Evolutionary conservation across 495 filamentous ascomycete species (phyloP), one percentile per base, ranked within the genome.

Genomic region (Pyrenula massariospora): DNA sequence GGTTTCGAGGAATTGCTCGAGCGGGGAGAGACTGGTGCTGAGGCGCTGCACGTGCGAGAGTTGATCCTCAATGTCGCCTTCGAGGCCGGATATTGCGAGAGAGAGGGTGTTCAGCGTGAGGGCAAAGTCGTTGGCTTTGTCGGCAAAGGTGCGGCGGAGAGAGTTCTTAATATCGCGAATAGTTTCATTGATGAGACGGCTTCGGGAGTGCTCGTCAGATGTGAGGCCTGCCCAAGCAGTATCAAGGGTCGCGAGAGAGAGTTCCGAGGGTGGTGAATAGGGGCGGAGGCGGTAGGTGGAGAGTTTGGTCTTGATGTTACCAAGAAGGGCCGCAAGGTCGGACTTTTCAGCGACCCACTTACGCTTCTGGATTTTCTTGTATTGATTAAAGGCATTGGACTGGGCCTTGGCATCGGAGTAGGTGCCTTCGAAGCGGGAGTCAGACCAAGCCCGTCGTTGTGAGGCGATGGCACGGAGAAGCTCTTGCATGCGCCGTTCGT

Each of bases 231-330:
- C 76, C 93, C 93, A 98, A 59, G 92, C 88, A 42, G 71, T 67
- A 56, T 97, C 93, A 58, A 91, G 78, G 10, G 83, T 81, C 52
- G 94, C 91, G 52, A 91, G 67, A 52, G 81, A 84, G 31, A 96
- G 70, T 57, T 93, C 85, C 53, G 77, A 70, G 10, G 94, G 94
- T 48, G 93, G 93, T 23, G 95, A 86, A 61, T 97, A 98, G 2
- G 91, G 81, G 63, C 89, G 82, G 42, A 98, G 74, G 47, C 91
- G 82, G 67, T 98, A 98, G 22, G 93, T 98, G 59, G 87, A 87
- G 61, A 98, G 77, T 72, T 98, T 98, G 0, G 93, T 97, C 73
- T 95, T 96, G 75, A 98, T 96, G 63, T 98, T 98, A n/a, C 93
- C 94, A 52, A 98, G 69, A 57, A 98, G 71, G 10, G 90, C 89